Evolutionary conservation across 139 green algal species (phyloP), one percentile per base, ranked within the genome.

Genomic region (Desmodesmus armatus): DNA sequence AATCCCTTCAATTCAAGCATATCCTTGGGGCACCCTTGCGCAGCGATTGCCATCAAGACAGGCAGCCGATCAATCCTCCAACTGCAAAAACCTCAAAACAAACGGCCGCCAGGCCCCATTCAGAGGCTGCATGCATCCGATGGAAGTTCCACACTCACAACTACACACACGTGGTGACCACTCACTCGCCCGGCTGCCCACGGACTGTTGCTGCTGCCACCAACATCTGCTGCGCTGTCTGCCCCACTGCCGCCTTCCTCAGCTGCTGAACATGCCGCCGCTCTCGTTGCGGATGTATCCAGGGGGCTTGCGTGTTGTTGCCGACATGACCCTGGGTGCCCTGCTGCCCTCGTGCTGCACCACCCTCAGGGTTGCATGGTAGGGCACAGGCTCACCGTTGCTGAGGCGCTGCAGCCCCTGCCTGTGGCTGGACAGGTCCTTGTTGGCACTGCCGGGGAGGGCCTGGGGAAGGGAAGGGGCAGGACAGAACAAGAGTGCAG

Each of bases 241-340:
- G 35, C 66, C 13, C 17, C 35, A 44, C 65, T 43, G 13, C 9
- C 65, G 15, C 0, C n/a, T 74, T 29, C 41, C 23, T 79, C 43
- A 82, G 2, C 55, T 72, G 27, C 55, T 82, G 55, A 82, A 82
- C 35, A 55, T 55, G 55, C 76, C 76, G 41, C 76, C 76, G 58
- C 35, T 43, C 37, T 82, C 76, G 40, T 82, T 82, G 11, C 76
- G 37, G 19, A 71, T 71, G 55, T 82, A 82, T 31, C 76, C 76
- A 7, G 76, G 76, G 40, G 76, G 76, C 19, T 82, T 82, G 37
- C 72, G 76, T 72, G 76, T 71, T 15, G 71, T 82, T 25, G 76
- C 76, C n/a, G 51, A 72, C 39, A 72, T 53, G 23, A 72, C 7
- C 27, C 76, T 29, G 17, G 73, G 23, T 37, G 76, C 55, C 2